Percentiles rank a stretch among this genome's conserved stretches.
Conservation (phyloP, 352 stramenopile species). For the Thalassiosira mediterranea region DNA sequence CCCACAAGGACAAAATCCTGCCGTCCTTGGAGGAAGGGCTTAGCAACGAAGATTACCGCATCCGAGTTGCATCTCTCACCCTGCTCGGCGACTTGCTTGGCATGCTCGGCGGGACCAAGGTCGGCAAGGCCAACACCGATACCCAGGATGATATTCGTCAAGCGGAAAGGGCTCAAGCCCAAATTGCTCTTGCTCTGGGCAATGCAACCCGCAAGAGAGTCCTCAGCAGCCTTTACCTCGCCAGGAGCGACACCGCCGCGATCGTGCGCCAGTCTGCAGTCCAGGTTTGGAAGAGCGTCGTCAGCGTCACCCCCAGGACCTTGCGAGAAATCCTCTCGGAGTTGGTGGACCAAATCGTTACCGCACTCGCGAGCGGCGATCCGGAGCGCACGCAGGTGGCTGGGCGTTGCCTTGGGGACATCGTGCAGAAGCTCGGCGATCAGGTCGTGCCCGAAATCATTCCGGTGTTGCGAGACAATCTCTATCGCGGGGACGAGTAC, state of each 20-base stretch:
- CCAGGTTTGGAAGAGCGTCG: conserved; percentile 99
- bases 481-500: conserved; percentile 85
- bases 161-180: conserved; percentile 80
- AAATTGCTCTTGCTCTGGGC: conserved; percentile 88
- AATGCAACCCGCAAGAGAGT: conserved; percentile 93
- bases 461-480: conserved; percentile 94
- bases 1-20: conserved; percentile 96
- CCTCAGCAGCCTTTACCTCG: conserved; percentile 97
- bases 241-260: conserved; percentile 94
- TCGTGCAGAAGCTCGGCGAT: conserved; percentile 99
- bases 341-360: conserved; percentile 95
- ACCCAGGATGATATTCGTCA: conserved; percentile 87
- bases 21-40: conserved; percentile 95
- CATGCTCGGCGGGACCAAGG: conserved; percentile 95
- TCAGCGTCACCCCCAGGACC: conserved; percentile 95
- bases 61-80: conserved; percentile 96
- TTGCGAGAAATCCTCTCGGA: conserved; percentile 97
- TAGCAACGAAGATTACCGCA: conserved; percentile 97
- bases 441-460: conserved; percentile 98
- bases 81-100: conserved; percentile 95
- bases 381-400: conserved; percentile 84
- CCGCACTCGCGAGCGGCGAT: conserved; percentile 88
- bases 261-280: conserved; percentile 96
- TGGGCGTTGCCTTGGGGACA: conserved; percentile 94
- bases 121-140: conserved; percentile 87